Percentiles rank a stretch among this genome's conserved stretches.
Conservation (phyloP, 164 flowering plant species). For the Vitis cinerea region DNA sequence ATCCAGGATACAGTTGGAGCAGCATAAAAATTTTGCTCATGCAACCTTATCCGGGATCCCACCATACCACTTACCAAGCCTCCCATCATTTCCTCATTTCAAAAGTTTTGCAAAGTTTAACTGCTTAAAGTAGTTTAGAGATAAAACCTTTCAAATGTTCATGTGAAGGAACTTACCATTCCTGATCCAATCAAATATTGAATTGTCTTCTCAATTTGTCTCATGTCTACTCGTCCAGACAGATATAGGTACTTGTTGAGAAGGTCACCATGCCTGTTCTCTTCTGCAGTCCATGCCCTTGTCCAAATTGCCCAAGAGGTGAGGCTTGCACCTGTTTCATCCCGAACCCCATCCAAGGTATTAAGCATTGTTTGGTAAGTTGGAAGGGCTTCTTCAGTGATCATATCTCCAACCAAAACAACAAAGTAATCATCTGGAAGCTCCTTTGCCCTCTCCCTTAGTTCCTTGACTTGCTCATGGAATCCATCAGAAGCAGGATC, state of each 20-base stretch:
- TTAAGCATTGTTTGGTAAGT: constrained; percentile 18
- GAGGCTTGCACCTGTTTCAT: constrained; percentile 15
- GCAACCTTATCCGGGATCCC: too few relatives aligned
- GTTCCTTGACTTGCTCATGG: constrained; percentile 11
- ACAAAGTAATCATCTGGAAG: constrained; percentile 18
- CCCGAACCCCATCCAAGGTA: constrained; percentile 19
- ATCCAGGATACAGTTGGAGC: too few relatives aligned
- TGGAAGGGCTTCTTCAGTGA: constrained; percentile 8
- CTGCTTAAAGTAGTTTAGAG: too few relatives aligned
- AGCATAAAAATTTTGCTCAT: too few relatives aligned
- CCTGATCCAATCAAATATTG: constrained; percentile 24
- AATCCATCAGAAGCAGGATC: constrained; percentile 15
- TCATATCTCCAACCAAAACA: constrained; percentile 17
- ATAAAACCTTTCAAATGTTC: too few relatives aligned
- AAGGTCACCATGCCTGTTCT: constrained; percentile 18
- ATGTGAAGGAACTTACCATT: constrained; percentile 12
- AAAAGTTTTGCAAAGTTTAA: too few relatives aligned
- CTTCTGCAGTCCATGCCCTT: constrained; percentile 16
- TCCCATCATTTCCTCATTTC: too few relatives aligned
- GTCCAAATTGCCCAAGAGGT: constrained; percentile 20
- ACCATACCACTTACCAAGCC: too few relatives aligned
- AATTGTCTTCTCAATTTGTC: constrained; percentile 20
- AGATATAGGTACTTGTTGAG: constrained; percentile 18
- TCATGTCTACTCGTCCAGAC: constrained; percentile 16
- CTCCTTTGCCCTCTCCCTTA: constrained; percentile 14